These are phyloP conservation scores for Pleurostoma richardsiae DNA, from an alignment of 2,329 filamentous ascomycete genomes.

Conservation along the genomic window DNA sequence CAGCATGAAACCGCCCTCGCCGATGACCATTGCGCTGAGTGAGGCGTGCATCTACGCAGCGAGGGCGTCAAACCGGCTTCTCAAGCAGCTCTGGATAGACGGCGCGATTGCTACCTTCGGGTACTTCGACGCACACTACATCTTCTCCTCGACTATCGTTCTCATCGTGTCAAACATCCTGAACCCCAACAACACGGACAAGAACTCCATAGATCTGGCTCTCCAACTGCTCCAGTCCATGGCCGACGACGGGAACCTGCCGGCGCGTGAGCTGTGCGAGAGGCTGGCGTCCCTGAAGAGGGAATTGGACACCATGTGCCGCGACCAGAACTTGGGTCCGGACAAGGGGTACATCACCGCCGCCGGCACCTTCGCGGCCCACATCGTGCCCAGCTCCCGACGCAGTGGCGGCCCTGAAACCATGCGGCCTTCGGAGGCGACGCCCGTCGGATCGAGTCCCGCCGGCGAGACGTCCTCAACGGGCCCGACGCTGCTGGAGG, in stretches of 20 bases:
- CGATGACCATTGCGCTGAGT: conserved; percentile 20
- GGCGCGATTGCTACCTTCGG: conserved; percentile 18
- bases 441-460: conserved; percentile 67
- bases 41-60: conserved; percentile 22
- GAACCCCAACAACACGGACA: conserved; percentile 11
- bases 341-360: conserved; percentile 1
- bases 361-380: conserved; percentile 3
- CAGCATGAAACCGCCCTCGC: conserved; percentile 13
- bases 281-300: conserved; percentile 9
- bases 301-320: conserved; percentile 8
- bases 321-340: background rate
- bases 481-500: conserved; percentile 64
- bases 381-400: background rate
- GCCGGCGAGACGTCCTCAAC: conserved; percentile 81
- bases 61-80: conserved; percentile 14
- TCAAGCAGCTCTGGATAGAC: conserved; percentile 17
- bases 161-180: conserved; percentile 18
- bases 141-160: conserved; percentile 17
- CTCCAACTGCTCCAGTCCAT: conserved; percentile 16
- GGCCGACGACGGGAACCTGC: conserved; percentile 19
- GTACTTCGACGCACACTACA: conserved; percentile 20
- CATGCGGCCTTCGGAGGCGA: background rate
- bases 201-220: conserved; percentile 13
- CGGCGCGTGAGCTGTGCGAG: conserved; percentile 16
- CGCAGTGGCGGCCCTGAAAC: background rate